Evolutionary conservation across 208 protist species (phyloP).

Genomic region (Acanthamoeba castellanii): DNA sequence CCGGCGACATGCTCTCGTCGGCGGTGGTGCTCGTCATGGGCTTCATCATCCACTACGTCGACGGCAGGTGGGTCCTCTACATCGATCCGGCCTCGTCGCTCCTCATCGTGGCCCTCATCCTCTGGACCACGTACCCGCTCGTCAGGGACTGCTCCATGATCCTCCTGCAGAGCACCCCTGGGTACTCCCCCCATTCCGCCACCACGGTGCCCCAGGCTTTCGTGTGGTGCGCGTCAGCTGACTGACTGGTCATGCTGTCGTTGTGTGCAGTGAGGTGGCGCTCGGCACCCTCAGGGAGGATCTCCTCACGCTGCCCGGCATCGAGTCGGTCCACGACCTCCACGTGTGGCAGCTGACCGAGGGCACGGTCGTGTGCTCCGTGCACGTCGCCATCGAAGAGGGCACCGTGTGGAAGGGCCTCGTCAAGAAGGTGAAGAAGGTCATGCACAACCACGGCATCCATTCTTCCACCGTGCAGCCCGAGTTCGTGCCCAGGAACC

Average conservation of each 20-base stretch:
- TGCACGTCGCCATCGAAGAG: slow-evolving; percentile 83
- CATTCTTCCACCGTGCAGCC: slow-evolving; percentile 89
- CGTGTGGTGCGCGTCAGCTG: no score
- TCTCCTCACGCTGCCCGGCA: slow-evolving; percentile 66
- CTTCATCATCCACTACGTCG: slow-evolving; percentile 77
- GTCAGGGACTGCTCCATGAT: slow-evolving; percentile 54
- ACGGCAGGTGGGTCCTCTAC: slow-evolving; percentile 78
- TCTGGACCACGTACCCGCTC: slow-evolving; percentile 79
- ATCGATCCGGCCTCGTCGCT: slow-evolving; percentile 85
- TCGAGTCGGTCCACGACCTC: slow-evolving; percentile 82
- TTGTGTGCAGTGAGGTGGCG: slow-evolving; percentile 76
- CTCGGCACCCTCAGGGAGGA: slow-evolving; percentile 76
- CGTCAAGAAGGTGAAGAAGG: slow-evolving; percentile 78
- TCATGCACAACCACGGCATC: slow-evolving; percentile 87
- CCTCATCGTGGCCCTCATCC: slow-evolving; percentile 85
- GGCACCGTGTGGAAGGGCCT: slow-evolving; percentile 67
- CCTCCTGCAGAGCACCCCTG: slow-evolving; percentile 58
- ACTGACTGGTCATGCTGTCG: no score
- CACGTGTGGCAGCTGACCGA: slow-evolving; percentile 84
- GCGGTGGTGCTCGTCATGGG: slow-evolving; percentile 86
- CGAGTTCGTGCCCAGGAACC: slow-evolving; percentile 82
- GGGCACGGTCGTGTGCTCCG: slow-evolving; percentile 79
- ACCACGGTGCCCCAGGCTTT: slow-evolving; percentile 37
- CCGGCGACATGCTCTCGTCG: slow-evolving; percentile 88
- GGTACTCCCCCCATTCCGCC: neutral